Evolutionary conservation across 495 filamentous ascomycete genomes (phyloP).

Genomic region (Amorphotheca resinae): DNA sequence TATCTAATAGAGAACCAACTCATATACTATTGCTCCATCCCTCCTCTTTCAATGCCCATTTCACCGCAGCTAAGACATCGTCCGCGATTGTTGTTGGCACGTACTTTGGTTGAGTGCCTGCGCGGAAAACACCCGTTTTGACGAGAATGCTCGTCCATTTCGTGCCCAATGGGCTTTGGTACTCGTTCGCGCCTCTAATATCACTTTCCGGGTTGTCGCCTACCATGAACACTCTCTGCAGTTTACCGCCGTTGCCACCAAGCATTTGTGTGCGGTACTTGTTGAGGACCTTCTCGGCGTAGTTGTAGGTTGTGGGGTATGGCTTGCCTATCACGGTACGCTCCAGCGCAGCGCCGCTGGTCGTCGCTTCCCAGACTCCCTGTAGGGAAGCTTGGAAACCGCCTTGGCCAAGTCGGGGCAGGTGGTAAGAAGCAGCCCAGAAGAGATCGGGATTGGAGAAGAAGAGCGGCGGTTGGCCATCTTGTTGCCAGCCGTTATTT

Average conservation of each 20-base stretch:
- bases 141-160: constrained; percentile 76
- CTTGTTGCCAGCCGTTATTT: constrained; percentile 63
- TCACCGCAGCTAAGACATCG: constrained; percentile 27
- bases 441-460: constrained; percentile 85
- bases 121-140: constrained; percentile 64
- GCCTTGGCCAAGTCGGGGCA: constrained; percentile 88
- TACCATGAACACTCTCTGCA: constrained; percentile 84
- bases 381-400: constrained; percentile 73
- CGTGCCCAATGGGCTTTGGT: constrained; percentile 48
- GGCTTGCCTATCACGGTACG: constrained; percentile 79
- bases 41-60: constrained; percentile 25
- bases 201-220: constrained; percentile 93
- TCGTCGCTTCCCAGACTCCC: constrained; percentile 64
- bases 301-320: constrained; percentile 59
- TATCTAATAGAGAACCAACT: not conserved
- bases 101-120: constrained; percentile 22
- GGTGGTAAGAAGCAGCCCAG: constrained; percentile 71
- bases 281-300: constrained; percentile 61
- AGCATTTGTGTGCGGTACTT: constrained; percentile 41
- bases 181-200: constrained; percentile 79
- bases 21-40: constrained; percentile 1
- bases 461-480: constrained; percentile 69
- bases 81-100: constrained; percentile 20
- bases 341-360: constrained; percentile 48
- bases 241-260: constrained; percentile 18